These are phyloP conservation scores for Calonectria multiphialidica DNA, from an alignment of 2,329 filamentous ascomycete genomes.

Conservation along the genomic window DNA sequence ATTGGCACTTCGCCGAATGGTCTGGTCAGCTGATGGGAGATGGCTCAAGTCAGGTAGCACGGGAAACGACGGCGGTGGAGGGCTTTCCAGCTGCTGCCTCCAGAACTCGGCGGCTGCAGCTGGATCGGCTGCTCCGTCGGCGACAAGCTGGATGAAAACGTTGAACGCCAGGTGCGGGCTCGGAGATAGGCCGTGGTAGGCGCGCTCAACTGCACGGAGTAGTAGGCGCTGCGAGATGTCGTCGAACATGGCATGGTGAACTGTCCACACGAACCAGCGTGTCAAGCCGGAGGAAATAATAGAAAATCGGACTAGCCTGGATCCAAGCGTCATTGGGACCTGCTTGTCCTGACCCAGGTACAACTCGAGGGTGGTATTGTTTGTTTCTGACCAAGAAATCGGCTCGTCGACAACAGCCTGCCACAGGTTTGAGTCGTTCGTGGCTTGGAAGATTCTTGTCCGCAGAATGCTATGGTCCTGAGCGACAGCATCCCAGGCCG, in stretches of 20 bases:
- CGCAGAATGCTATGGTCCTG: background rate
- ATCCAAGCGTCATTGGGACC: background rate
- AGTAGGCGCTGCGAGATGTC: background rate
- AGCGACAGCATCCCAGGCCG: background rate
- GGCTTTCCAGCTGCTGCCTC: too few species aligned
- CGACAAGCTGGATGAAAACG: background rate
- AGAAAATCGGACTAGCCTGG: background rate
- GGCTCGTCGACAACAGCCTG: conserved; percentile 8
- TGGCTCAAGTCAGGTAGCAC: too few species aligned
- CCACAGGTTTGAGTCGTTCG: background rate
- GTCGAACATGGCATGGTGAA: background rate
- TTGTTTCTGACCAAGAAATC: background rate
- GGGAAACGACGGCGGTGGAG: too few species aligned
- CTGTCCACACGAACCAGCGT: background rate
- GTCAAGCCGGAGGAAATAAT: background rate
- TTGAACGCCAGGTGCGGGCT: background rate
- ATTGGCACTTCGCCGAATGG: too few species aligned
- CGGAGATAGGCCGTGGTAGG: background rate
- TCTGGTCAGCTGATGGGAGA: too few species aligned
- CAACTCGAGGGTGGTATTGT: background rate
- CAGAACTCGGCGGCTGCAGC: too few species aligned
- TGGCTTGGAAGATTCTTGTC: background rate
- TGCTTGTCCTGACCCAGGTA: background rate
- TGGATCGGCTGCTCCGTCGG: too few species aligned
- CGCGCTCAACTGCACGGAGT: background rate